phyloP scores from a whole-genome alignment of 2,329 filamentous ascomycete genomes.

The Colletotrichum sp. region DNA sequence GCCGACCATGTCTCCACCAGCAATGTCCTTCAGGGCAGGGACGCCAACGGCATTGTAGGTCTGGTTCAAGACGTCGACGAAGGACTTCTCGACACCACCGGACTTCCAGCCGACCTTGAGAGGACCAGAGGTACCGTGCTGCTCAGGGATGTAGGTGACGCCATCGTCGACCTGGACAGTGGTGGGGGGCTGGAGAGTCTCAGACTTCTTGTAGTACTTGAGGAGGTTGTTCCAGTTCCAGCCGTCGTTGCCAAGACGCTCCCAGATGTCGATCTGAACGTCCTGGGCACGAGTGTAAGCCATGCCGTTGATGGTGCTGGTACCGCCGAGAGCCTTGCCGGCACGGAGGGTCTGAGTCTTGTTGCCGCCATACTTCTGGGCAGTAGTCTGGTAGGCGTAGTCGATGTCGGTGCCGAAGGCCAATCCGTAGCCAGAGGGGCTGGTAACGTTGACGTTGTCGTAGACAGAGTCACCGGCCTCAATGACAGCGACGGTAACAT shows the following conservation, averaged over 20 bases:
- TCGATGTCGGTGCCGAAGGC: conserved; percentile 34
- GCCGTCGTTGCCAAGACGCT: conserved; percentile 44
- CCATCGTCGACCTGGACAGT: conserved; percentile 37
- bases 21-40: conserved; percentile 38
- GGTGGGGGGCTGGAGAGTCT: conserved; percentile 37
- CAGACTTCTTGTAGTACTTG: conserved; percentile 51
- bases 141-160: conserved; percentile 30
- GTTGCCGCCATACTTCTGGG: conserved; percentile 34
- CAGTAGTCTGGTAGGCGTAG: conserved; percentile 37
- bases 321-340: conserved; percentile 44
- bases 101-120: conserved; percentile 42
- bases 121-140: conserved; percentile 39
- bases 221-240: conserved; percentile 51
- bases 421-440: conserved; percentile 28
- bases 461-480: conserved; percentile 41
- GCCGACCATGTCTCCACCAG: conserved; percentile 42
- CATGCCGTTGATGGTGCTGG: conserved; percentile 48
- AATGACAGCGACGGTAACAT: conserved; percentile 37
- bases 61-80: conserved; percentile 31
- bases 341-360: conserved; percentile 35
- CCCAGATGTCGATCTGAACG: conserved; percentile 48
- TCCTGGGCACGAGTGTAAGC: conserved; percentile 49
- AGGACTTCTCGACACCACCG: conserved; percentile 35
- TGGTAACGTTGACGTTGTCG: conserved; percentile 35
- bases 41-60: conserved; percentile 35